Evolutionary conservation across 331 rosid species (phyloP), one percentile per base, ranked within the genome.

Genomic region (Rhamnella rubrinervis): DNA sequence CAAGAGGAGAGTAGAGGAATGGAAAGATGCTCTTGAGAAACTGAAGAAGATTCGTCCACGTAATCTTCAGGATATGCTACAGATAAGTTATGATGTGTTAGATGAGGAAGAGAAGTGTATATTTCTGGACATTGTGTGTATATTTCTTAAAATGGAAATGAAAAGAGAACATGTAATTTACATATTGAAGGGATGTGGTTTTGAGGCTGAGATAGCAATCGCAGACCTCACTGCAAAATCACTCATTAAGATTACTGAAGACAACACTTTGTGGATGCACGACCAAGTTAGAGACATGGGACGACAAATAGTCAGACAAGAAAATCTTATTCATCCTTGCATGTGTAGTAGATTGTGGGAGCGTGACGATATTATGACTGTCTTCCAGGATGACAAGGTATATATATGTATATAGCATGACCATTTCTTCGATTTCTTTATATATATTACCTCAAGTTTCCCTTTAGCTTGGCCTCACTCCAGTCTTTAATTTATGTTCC

Each of bases 241-340:
- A 31, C 81, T 89, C 25, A 66, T 89, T 46, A 89, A 87, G 73
- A 63, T 87, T 55, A 51, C 61, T 9, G n/a, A 52, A 41, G 78
- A 76, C 0, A 65, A 69, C 21, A 64, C 59, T 2, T 10, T 89
- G 63, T 80, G 85, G 85, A 83, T 87, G 91, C 96, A 89, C 44
- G 89, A 89, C 68, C 93, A 85, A 59, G 58, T 88, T 65, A 79
- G 87, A 69, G 91, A 87, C 28, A 81, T 83, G 93, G 93, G 85
- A 52, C 74, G 85, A 50, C 88, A 89, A 65, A 85, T 88, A 46
- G 88, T 81, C 67, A 25, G 2, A 37, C 13, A 67, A 2, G 85
- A 83, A 66, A 66, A 23, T 35, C 17, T 50, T 38, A 59, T 9
- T 1, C 57, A 85, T 74, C 75, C 76, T 35, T 83, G 80, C 69